These are phyloP conservation scores for Fusarium sublunatum DNA, from an alignment of 2,329 filamentous ascomycete species.

Conservation along the genomic window DNA sequence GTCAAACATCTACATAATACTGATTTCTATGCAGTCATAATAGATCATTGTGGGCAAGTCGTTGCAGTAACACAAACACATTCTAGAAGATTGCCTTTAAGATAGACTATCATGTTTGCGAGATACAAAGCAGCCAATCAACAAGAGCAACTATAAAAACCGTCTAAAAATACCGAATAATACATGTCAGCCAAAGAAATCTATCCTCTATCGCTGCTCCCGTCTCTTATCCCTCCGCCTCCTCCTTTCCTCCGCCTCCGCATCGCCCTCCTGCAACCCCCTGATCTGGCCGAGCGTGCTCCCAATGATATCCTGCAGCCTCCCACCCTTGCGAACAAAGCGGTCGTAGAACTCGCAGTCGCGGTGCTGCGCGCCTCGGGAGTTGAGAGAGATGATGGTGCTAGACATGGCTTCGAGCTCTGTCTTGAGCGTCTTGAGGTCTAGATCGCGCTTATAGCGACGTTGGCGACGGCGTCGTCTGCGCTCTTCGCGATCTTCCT, in stretches of 20 bases:
- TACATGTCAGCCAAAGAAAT: conserved; percentile 10
- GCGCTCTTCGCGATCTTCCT: conserved; percentile 32
- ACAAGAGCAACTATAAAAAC: neutral
- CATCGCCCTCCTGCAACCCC: conserved; percentile 31
- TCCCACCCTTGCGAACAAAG: conserved; percentile 42
- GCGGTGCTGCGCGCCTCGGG: conserved; percentile 35
- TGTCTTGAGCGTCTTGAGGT: conserved; percentile 40
- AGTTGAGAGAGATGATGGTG: conserved; percentile 43
- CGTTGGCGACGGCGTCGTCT: conserved; percentile 35
- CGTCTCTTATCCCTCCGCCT: conserved; percentile 18
- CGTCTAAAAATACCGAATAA: conserved; percentile 2
- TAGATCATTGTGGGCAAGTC: neutral
- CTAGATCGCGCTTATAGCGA: conserved; percentile 29
- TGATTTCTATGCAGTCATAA: neutral
- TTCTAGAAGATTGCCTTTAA: conserved; percentile 21
- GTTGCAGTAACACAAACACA: conserved; percentile 19
- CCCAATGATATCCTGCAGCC: conserved; percentile 43
- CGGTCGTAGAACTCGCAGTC: conserved; percentile 45
- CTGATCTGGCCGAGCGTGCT: conserved; percentile 42
- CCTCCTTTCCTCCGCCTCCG: conserved; percentile 25
- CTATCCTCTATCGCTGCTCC: neutral
- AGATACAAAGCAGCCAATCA: neutral
- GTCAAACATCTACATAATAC: conserved; percentile 14
- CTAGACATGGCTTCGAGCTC: conserved; percentile 45
- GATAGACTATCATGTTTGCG: conserved; percentile 1